Evolutionary conservation across 2,329 filamentous ascomycete species (phyloP).

Genomic region (Pezicula rhizophila): DNA sequence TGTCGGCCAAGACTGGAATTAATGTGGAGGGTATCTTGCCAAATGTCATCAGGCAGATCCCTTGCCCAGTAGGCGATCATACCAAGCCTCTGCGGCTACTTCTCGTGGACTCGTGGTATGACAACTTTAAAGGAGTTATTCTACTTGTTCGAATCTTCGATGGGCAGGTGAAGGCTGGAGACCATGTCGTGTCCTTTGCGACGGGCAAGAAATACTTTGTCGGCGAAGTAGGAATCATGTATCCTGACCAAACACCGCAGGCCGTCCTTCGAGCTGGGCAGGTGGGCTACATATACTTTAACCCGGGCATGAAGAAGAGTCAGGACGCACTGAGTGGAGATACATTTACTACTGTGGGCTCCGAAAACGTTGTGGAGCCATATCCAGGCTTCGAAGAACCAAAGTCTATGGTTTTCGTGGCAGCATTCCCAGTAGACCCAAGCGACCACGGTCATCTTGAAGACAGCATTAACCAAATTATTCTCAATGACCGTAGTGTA

Average conservation of each 20-base stretch:
- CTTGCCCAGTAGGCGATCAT: slow-evolving; percentile 69
- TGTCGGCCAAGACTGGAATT: slow-evolving; percentile 89
- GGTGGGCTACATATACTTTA: slow-evolving; percentile 95
- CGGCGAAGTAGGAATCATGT: slow-evolving; percentile 95
- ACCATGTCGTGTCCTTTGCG: slow-evolving; percentile 80
- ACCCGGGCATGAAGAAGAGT: slow-evolving; percentile 95
- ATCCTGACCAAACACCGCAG: slow-evolving; percentile 81
- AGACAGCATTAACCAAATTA: slow-evolving; percentile 89
- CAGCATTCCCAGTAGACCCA: slow-evolving; percentile 90
- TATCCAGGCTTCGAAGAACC: slow-evolving; percentile 94
- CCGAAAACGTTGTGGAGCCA: slow-evolving; percentile 68
- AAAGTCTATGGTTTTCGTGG: slow-evolving; percentile 98
- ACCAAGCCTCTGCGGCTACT: slow-evolving; percentile 73
- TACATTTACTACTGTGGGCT: slow-evolving; percentile 80
- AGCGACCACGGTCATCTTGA: slow-evolving; percentile 79
- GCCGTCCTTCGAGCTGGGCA: slow-evolving; percentile 79
- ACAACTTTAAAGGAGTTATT: slow-evolving; percentile 90
- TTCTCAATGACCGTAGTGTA: slow-evolving; percentile 91
- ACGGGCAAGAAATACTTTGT: slow-evolving; percentile 88
- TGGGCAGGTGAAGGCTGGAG: slow-evolving; percentile 74
- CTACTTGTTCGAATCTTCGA: slow-evolving; percentile 89
- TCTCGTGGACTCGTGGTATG: slow-evolving; percentile 97
- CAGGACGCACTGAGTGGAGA: slow-evolving; percentile 95
- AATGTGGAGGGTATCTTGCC: slow-evolving; percentile 83
- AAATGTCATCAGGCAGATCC: slow-evolving; percentile 77